Conservation (phyloP, 73 alveolate genomes). For the Uronychia setigera region DNA sequence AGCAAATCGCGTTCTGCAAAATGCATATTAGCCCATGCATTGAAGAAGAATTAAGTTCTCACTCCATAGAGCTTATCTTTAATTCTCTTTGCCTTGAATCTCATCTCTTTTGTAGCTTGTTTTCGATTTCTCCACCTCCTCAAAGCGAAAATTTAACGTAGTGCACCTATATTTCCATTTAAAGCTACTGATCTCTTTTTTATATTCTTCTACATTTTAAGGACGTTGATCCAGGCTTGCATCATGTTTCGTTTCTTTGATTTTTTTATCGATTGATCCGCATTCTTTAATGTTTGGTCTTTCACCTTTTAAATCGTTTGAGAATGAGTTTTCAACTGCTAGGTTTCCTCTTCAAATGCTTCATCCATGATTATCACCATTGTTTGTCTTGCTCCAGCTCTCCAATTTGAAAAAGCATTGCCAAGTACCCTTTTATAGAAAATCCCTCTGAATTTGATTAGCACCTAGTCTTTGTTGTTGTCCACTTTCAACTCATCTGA, state of each 20-base stretch:
- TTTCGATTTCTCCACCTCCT: constrained; percentile 3
- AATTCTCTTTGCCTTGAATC: background rate
- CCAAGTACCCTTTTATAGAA: background rate
- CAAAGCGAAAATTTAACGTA: background rate
- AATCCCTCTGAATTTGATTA: background rate
- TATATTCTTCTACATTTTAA: background rate
- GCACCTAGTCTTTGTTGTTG: background rate
- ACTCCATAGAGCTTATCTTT: background rate
- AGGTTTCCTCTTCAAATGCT: background rate
- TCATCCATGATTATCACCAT: background rate
- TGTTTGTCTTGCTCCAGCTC: background rate
- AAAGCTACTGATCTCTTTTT: background rate
- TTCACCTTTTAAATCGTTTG: background rate
- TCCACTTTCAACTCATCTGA: background rate
- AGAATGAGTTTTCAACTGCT: background rate
- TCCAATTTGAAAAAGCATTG: constrained; percentile 33
- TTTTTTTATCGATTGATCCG: background rate
- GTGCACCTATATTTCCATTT: background rate
- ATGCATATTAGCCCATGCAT: background rate
- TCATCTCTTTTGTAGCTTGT: background rate
- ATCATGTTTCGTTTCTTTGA: constrained; percentile 3
- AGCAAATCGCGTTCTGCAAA: background rate
- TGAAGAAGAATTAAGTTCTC: background rate
- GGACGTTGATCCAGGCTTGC: constrained; percentile 9
- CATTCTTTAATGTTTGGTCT: background rate